These are phyloP conservation scores for Suillus subaureus DNA, from an alignment of 768 basidiomycete species.

Conservation along the genomic window DNA sequence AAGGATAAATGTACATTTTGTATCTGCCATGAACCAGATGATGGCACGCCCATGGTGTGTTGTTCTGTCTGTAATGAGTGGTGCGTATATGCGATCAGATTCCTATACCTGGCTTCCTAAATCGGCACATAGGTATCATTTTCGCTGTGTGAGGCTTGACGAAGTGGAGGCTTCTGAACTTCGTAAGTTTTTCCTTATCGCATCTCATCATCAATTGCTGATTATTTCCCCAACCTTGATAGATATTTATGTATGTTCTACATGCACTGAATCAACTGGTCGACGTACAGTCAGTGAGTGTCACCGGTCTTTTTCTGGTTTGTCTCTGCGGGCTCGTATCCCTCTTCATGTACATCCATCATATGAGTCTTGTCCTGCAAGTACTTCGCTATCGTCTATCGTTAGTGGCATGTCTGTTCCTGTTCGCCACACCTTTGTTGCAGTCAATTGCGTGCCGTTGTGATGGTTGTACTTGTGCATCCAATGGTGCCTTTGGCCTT, in stretches of 20 bases:
- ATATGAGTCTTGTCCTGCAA: constrained; percentile 39
- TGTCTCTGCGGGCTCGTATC: constrained; percentile 19
- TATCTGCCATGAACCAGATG: constrained; percentile 67
- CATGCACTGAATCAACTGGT: constrained; percentile 63
- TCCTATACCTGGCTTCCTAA: constrained; percentile 3
- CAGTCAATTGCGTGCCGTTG: constrained; percentile 34
- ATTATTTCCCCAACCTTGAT: constrained; percentile 14
- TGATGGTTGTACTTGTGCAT: constrained; percentile 24
- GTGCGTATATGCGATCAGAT: constrained; percentile 41
- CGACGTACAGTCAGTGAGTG: constrained; percentile 79
- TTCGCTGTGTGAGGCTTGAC: constrained; percentile 67
- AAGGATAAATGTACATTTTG: constrained; percentile 47
- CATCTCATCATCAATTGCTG: constrained; percentile 12
- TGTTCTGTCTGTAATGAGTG: constrained; percentile 76
- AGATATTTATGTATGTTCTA: constrained; percentile 64
- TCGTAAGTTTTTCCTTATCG: constrained; percentile 51
- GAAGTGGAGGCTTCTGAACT: constrained; percentile 75
- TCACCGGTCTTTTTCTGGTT: constrained; percentile 34
- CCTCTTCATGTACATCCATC: constrained; percentile 39
- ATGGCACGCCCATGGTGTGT: constrained; percentile 80
- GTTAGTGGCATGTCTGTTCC: constrained; percentile 33
- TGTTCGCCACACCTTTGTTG: constrained; percentile 37
- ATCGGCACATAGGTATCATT: constrained; percentile 70
- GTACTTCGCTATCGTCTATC: constrained; percentile 34
- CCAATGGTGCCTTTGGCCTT: constrained; percentile 32